A percentile compares a stretch with the other conserved stretches of the same genome.
Conservation (phyloP, 2,329 filamentous ascomycete genomes). For the Huntiella savannae region DNA sequence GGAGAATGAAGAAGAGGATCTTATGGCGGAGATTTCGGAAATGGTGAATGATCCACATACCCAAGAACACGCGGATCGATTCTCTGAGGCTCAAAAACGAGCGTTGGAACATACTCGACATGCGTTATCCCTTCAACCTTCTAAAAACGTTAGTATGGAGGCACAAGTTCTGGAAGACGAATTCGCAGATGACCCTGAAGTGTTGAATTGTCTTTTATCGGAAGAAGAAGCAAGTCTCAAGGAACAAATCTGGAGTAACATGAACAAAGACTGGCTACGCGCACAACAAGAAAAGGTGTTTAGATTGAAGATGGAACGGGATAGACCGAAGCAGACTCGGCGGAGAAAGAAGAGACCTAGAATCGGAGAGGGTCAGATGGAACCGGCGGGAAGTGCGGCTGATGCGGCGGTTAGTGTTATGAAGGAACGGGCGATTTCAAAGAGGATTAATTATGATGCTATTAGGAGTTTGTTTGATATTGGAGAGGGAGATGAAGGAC, state of each 20-base stretch:
- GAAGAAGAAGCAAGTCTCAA: constrained; percentile 62
- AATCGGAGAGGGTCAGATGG: constrained; percentile 45
- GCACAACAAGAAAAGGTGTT: constrained; percentile 70
- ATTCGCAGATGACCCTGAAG: constrained; percentile 78
- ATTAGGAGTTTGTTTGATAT: constrained; percentile 38
- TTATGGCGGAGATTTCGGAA: constrained; percentile 52
- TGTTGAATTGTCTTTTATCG: constrained; percentile 57
- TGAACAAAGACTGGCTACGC: constrained; percentile 86
- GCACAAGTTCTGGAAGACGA: constrained; percentile 58
- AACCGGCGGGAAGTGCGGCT: constrained; percentile 45
- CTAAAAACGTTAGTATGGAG: constrained; percentile 34
- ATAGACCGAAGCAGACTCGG: constrained; percentile 36
- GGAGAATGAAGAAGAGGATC: constrained; percentile 41
- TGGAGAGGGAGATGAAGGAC: constrained; percentile 16
- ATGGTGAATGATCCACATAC: constrained; percentile 46
- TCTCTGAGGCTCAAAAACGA: constrained; percentile 37
- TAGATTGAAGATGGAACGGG: constrained; percentile 45
- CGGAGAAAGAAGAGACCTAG: constrained; percentile 35
- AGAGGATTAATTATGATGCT: constrained; percentile 55
- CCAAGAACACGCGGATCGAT: constrained; percentile 34
- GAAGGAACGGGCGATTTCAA: constrained; percentile 49
- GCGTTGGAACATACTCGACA: constrained; percentile 34
- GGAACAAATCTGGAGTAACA: constrained; percentile 82
- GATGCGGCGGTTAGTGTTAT: constrained; percentile 51
- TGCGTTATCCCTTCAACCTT: constrained; percentile 29